Base-by-base conservation (phyloP, 805 yeast genomes). In the Metschnikowia lachancei region DNA sequence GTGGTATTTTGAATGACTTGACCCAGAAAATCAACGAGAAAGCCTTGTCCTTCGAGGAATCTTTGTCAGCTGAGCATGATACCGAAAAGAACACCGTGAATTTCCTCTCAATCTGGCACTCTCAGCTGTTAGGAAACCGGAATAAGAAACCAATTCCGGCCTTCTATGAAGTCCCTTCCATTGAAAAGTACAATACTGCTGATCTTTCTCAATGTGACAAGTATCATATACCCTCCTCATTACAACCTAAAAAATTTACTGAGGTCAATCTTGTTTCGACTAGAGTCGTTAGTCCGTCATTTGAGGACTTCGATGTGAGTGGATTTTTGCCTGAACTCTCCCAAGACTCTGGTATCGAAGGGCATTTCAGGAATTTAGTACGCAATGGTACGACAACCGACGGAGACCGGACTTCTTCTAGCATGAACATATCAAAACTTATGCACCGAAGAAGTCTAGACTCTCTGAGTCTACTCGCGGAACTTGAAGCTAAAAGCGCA, bases 271-370 rank as follows among this genome's bases (percentile, higher is more conserved):
- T 76, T 5, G 60, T 68, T 47, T 67, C 76, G 3, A 65, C 74
- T 41, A 63, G 67, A 46, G 65, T 71, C 4, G 75, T 74, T 13
- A 71, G 72, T 53, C 72, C 78, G 22, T 69, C 69, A 17, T 57
- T 61, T 49, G 73, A 70, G 41, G 77, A 73, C 36, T 54, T 74
- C 24, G 59, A 75, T 26, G 67, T 67, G 1, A 69, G 72, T 18
- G 64, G 67, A 46, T 64, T 70, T 34, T 63, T 77, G 41, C 81
- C 81, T 3, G 77, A 77, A 49, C 41, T 75, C 22, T 69, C 78
- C 1, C 67, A 66, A 30, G 76, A 75, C 36, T 75, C 81, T 2
- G 80, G 76, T 13, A 72, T 77, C 57, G 79, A 67, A 39, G 61
- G 62, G 39, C 75, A 74, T 37, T 75, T 77, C 56, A 61, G 61